Evolutionary conservation across 768 basidiomycete species (phyloP), one percentile per base, ranked within the genome.

Genomic region (Termitomyces heimii): DNA sequence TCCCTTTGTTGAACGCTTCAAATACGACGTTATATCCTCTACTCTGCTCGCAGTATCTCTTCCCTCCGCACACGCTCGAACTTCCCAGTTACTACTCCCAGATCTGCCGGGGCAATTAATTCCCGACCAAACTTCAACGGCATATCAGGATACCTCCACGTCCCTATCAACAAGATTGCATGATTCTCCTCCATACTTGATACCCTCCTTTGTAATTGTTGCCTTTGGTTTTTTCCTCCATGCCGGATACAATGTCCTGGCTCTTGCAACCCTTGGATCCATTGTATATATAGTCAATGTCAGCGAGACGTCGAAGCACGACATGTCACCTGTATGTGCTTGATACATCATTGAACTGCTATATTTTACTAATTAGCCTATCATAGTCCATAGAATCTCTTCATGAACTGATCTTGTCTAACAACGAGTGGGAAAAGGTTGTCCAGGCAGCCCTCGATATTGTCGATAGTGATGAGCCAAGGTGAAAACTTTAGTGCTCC

Each of bases 11-110:
- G 89, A 92, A 70, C 85, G 81, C 42, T 91, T 92, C 81, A 91
- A 91, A 68, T 92, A 91, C 77, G 83, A 82, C 58, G 81, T 92
- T 4, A 90, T 92, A 58, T 89, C 89, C 4, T 91, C 89, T 2
- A 83, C 88, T 8, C 75, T 92, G 9, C 77, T 92, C n/a, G 82
- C 87, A 8, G 62, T 53, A 74, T 85, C 55, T 65, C 83, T 40
- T 62, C 79, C 31, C 70, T 79, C 61, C 62, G 68, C 53, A 45
- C 70, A 62, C 56, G 64, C 57, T 14, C 69, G 62, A 70, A 76
- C 39, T 66, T 70, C 43, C 63, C 72, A 54, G 56, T 69, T 71
- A n/a, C 66, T 72, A 6, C 65, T 83, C 56, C 82, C 83, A 18
- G 14, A 24, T 13, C 18, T 58, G 22, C 57, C 57, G 16, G 82